Percentiles rank a stretch among this genome's conserved stretches.
phyloP scores from a whole-genome alignment of 1,284 basidiomycete genomes.

The Thecaphora thlaspeos region DNA sequence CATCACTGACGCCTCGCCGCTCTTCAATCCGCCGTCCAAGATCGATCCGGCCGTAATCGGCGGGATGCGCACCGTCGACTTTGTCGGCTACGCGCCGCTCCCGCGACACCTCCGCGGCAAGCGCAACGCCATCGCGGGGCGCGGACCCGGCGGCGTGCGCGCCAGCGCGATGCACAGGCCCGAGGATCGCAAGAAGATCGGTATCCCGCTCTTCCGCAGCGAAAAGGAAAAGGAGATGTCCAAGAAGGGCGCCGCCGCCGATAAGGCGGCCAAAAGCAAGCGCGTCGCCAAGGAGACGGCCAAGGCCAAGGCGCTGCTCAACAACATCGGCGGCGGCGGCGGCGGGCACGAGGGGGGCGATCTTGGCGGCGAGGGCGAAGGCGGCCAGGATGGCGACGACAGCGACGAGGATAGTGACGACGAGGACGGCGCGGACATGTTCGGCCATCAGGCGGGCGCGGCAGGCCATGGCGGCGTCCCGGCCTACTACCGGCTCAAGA shows the following conservation, averaged over 20 bases:
- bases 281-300: constrained; percentile 4
- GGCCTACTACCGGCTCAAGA: constrained; percentile 81
- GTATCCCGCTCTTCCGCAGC: constrained; percentile 74
- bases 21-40: constrained; percentile 67
- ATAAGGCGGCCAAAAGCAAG: not conserved
- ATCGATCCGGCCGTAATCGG: constrained; percentile 76
- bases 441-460: constrained; percentile 18
- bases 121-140: constrained; percentile 70
- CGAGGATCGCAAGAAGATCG: constrained; percentile 49
- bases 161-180: constrained; percentile 33
- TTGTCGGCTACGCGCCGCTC: constrained; percentile 78
- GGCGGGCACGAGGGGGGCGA: constrained; percentile 12
- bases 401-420: constrained; percentile 10
- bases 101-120: constrained; percentile 79
- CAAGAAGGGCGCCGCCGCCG: constrained; percentile 42
- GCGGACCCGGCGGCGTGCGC: constrained; percentile 34
- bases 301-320: not conserved
- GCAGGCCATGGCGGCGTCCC: constrained; percentile 63
- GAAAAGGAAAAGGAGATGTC: constrained; percentile 64
- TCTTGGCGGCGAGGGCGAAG: not conserved
- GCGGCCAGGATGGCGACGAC: constrained; percentile 6
- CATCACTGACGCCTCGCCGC: constrained; percentile 58
- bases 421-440: constrained; percentile 26
- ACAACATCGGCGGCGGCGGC: constrained; percentile 3
- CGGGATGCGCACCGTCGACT: constrained; percentile 81